These are phyloP conservation scores for Calonectria pseudoturangicola DNA, from an alignment of 2,329 filamentous ascomycete genomes.

Conservation along the genomic window DNA sequence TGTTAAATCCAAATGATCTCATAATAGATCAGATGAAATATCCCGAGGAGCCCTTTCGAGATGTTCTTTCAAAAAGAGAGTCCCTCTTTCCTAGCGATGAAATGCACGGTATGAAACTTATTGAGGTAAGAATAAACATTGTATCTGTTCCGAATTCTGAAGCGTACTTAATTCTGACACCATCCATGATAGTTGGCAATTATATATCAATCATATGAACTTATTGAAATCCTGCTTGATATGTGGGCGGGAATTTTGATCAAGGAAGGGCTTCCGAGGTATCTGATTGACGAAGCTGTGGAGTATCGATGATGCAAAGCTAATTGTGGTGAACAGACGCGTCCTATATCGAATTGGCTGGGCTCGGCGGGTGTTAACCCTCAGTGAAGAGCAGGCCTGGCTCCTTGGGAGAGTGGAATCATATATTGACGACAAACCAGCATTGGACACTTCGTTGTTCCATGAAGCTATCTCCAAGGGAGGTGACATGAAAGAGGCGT, in stretches of 20 bases:
- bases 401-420: too few species aligned
- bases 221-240: neutral
- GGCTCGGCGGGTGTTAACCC: neutral
- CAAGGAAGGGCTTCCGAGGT: neutral
- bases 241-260: neutral
- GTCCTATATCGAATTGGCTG: neutral
- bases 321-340: neutral
- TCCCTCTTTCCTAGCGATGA: neutral
- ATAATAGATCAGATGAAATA: neutral
- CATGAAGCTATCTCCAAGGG: too few species aligned
- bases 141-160: fast-evolving
- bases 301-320: too few species aligned
- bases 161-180: neutral
- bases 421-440: too few species aligned
- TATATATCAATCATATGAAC: neutral
- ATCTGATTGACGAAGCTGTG: neutral
- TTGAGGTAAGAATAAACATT: neutral
- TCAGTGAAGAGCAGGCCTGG: neutral
- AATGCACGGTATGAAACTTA: neutral
- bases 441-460: too few species aligned
- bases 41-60: neutral
- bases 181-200: too few species aligned
- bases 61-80: neutral
- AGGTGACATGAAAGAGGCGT: neutral
- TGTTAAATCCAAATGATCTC: neutral